Conservation (phyloP, 2,329 filamentous ascomycete genomes). For the Bipolaris gigantea region DNA sequence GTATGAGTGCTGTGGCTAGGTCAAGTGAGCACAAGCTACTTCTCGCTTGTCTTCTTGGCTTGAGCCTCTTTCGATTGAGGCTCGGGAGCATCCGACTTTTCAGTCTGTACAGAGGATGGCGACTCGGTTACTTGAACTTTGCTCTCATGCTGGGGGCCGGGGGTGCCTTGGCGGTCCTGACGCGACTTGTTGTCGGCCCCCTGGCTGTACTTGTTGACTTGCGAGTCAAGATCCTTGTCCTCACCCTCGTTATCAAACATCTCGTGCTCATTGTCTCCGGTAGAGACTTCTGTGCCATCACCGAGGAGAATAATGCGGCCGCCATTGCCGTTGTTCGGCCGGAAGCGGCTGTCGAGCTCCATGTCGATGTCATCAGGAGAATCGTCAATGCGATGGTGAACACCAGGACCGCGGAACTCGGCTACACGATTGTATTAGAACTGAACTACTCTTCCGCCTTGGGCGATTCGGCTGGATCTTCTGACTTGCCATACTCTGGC, state of each 20-base stretch:
- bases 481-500: conserved; percentile 95
- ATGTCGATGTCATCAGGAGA: conserved; percentile 67
- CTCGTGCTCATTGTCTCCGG: conserved; percentile 85
- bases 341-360: conserved; percentile 69
- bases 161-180: conserved; percentile 31
- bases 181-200: conserved; percentile 27
- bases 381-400: conserved; percentile 55
- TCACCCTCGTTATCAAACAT: conserved; percentile 92
- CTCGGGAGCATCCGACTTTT: conserved; percentile 35
- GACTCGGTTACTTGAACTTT: conserved; percentile 36
- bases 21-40: conserved; percentile 20
- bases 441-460: conserved; percentile 38
- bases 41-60: conserved; percentile 29
- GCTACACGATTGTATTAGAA: conserved; percentile 47
- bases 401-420: conserved; percentile 55
- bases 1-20: conserved; percentile 2
- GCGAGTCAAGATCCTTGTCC: conserved; percentile 81
- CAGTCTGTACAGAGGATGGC: conserved; percentile 43
- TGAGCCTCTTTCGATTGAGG: conserved; percentile 17
- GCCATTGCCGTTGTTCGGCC: conserved; percentile 63
- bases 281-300: conserved; percentile 89
- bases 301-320: conserved; percentile 93
- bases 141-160: conserved; percentile 25
- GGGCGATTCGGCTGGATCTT: conserved; percentile 43
- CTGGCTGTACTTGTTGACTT: conserved; percentile 67